phyloP scores from a whole-genome alignment of 768 basidiomycete species.

The Solioccasus polychromus region DNA sequence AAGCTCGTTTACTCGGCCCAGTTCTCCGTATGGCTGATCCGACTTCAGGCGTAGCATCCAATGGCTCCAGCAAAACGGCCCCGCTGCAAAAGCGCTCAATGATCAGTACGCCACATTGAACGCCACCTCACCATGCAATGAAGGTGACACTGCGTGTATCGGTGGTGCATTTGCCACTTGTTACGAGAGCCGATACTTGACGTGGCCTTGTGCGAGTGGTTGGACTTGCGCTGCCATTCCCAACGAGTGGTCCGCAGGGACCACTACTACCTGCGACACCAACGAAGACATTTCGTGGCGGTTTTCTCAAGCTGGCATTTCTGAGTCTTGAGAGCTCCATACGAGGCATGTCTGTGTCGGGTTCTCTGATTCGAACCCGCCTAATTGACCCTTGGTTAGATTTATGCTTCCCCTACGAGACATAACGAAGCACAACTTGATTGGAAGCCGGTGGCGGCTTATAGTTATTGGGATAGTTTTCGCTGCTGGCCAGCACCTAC shows the following conservation, averaged over 20 bases:
- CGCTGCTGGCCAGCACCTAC: conserved; percentile 15
- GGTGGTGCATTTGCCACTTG: conserved; percentile 18
- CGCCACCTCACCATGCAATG: conserved; percentile 15
- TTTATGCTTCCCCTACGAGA: background rate
- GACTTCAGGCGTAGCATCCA: conserved; percentile 13
- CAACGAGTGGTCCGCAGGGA: conserved; percentile 16
- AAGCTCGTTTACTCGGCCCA: background rate
- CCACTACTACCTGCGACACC: conserved; percentile 19
- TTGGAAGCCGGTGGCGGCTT: conserved; percentile 6
- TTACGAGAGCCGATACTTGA: conserved; percentile 10
- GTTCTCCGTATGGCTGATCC: background rate
- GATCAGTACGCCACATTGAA: conserved; percentile 18
- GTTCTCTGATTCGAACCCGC: too few relatives aligned
- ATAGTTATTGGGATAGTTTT: conserved; percentile 6
- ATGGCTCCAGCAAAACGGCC: conserved; percentile 24
- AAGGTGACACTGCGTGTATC: conserved; percentile 20
- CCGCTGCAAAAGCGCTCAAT: conserved; percentile 24
- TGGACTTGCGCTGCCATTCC: conserved; percentile 25
- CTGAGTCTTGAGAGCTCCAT: conserved; percentile 8
- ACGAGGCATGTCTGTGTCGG: conserved; percentile 9
- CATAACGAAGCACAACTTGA: conserved; percentile 1
- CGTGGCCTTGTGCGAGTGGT: conserved; percentile 8
- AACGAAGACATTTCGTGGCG: conserved; percentile 16
- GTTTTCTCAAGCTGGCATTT: conserved; percentile 19
- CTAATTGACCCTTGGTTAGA: too few relatives aligned